phyloP scores from a whole-genome alignment of 371 early-diverging fungal genomes.

The Chytridium lagenaria region DNA sequence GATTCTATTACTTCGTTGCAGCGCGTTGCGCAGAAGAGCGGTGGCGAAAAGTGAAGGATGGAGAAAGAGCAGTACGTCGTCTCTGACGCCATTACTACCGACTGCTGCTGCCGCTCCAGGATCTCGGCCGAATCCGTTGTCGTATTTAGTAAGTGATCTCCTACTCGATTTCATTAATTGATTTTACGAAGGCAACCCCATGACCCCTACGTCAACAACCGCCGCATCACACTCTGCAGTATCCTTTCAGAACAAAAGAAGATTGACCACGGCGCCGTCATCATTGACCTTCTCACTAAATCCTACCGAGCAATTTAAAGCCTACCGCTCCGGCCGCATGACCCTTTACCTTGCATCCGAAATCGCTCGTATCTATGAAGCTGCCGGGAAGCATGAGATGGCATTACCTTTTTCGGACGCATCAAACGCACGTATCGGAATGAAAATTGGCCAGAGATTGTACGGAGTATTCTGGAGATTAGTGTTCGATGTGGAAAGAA shows the following conservation, averaged over 20 bases:
- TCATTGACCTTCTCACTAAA: slow-evolving; percentile 83
- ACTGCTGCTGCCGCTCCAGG: slow-evolving; percentile 12
- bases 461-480: slow-evolving; percentile 71
- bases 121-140: no score
- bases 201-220: neutral
- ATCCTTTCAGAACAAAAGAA: slow-evolving; percentile 24
- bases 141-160: neutral
- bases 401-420: slow-evolving; percentile 87
- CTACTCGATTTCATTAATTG: neutral
- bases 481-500: slow-evolving; percentile 76
- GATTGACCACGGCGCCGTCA: slow-evolving; percentile 63
- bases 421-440: slow-evolving; percentile 89
- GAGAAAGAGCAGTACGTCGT: slow-evolving; percentile 14
- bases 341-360: slow-evolving; percentile 85
- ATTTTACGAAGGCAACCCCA: no score
- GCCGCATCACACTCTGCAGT: neutral
- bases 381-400: slow-evolving; percentile 80
- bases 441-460: slow-evolving; percentile 78
- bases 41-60: slow-evolving; percentile 46
- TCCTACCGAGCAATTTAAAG: slow-evolving; percentile 88
- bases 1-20: slow-evolving; percentile 82
- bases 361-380: slow-evolving; percentile 83
- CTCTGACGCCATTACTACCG: neutral
- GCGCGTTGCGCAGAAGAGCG: slow-evolving; percentile 79
- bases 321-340: slow-evolving; percentile 74